Evolutionary conservation across 306 rosid species (phyloP).

Genomic region (Myrica gale): DNA sequence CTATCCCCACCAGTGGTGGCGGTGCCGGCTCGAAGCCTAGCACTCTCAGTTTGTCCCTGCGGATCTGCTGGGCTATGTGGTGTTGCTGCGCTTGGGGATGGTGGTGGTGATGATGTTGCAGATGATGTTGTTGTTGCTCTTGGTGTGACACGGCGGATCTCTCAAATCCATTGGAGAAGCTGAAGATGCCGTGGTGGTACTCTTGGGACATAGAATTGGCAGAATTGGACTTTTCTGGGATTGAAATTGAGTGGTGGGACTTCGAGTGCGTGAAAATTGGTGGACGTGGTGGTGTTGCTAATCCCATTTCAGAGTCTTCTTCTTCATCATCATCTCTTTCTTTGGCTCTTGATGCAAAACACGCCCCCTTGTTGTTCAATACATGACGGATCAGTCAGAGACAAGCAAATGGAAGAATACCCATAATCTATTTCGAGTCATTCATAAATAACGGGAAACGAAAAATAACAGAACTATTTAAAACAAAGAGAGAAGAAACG

Average conservation of each 20-base stretch:
- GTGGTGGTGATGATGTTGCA: not conserved
- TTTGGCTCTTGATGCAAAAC: slow-evolving; percentile 4
- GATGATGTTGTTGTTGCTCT: slow-evolving; percentile 38
- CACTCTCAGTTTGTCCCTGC: slow-evolving; percentile 71
- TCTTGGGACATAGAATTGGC: slow-evolving; percentile 91
- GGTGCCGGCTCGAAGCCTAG: slow-evolving; percentile 54
- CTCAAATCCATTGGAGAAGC: slow-evolving; percentile 78
- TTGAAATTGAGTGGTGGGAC: slow-evolving; percentile 25
- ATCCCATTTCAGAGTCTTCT: slow-evolving; percentile 57
- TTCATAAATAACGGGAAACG: not conserved
- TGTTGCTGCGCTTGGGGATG: slow-evolving; percentile 36
- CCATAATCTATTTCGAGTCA: slow-evolving; percentile 28
- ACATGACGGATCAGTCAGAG: slow-evolving; percentile 29
- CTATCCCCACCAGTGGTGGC: slow-evolving; percentile 60
- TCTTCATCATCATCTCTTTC: slow-evolving; percentile 25
- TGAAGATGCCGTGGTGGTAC: slow-evolving; percentile 70
- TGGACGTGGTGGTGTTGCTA: slow-evolving; percentile 41
- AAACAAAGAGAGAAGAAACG: slow-evolving; percentile 15
- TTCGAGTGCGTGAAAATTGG: slow-evolving; percentile 32
- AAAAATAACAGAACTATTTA: not conserved
- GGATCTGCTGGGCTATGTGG: slow-evolving; percentile 83
- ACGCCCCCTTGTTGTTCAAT: slow-evolving; percentile 20
- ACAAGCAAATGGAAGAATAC: slow-evolving; percentile 31
- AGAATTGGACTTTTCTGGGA: slow-evolving; percentile 25
- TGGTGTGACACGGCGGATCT: slow-evolving; percentile 47